Percentiles rank a stretch among this genome's conserved stretches.
phyloP scores from a whole-genome alignment of 2,329 filamentous ascomycete genomes.

The Pseudodiploospora longispora region DNA sequence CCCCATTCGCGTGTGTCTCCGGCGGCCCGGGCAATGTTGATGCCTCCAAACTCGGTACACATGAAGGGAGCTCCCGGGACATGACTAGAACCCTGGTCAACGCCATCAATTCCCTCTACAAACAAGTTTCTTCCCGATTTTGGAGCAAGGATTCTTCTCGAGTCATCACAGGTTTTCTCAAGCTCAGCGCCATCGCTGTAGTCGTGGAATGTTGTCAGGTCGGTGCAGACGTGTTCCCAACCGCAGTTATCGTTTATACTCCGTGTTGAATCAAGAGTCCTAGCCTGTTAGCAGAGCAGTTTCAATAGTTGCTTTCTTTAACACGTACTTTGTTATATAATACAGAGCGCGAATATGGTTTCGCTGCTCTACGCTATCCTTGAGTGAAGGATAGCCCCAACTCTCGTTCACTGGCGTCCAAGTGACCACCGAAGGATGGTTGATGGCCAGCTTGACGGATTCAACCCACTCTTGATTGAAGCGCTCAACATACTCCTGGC shows the following conservation, averaged over 20 bases:
- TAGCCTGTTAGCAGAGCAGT: slow-evolving; percentile 6
- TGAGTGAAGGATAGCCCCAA: slow-evolving; percentile 56
- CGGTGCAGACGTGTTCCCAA: slow-evolving; percentile 59
- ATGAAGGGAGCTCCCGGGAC: slow-evolving; percentile 49
- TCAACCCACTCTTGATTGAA: slow-evolving; percentile 60
- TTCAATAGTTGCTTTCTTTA: too few species aligned
- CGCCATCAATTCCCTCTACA: slow-evolving; percentile 32
- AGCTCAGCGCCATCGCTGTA: slow-evolving; percentile 53
- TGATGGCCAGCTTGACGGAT: slow-evolving; percentile 54
- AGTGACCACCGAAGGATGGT: slow-evolving; percentile 54
- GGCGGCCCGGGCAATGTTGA: slow-evolving; percentile 50
- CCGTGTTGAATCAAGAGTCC: slow-evolving; percentile 50
- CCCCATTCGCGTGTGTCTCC: slow-evolving; percentile 49
- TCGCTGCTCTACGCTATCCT: slow-evolving; percentile 47
- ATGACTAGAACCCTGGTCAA: slow-evolving; percentile 44
- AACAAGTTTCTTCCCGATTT: slow-evolving; percentile 50
- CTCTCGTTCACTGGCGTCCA: slow-evolving; percentile 60
- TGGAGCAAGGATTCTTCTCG: slow-evolving; percentile 44
- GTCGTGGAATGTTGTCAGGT: slow-evolving; percentile 61
- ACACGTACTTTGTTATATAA: slow-evolving; percentile 50
- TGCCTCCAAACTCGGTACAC: slow-evolving; percentile 60
- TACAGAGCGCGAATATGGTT: slow-evolving; percentile 58
- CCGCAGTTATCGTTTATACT: slow-evolving; percentile 66
- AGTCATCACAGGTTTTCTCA: slow-evolving; percentile 42
- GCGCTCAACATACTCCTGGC: slow-evolving; percentile 46